Conservation (phyloP, 2,329 filamentous ascomycete genomes). For the Penicillium nordicum region DNA sequence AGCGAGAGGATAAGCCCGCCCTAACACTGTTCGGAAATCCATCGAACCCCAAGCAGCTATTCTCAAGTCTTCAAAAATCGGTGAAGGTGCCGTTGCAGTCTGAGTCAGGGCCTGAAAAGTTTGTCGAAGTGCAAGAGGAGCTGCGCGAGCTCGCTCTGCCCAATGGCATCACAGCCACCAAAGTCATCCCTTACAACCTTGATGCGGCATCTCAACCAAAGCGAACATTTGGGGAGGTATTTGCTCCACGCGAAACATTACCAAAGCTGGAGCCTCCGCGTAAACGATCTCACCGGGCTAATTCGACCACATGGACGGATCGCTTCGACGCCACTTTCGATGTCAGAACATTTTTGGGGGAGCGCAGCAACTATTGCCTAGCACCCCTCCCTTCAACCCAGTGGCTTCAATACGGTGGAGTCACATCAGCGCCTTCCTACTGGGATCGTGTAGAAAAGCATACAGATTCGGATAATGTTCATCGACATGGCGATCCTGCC, state of each 20-base stretch:
- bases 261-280: constrained; percentile 42
- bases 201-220: constrained; percentile 30
- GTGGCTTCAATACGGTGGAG: constrained; percentile 45
- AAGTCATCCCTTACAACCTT: constrained; percentile 55
- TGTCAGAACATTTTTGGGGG: constrained; percentile 32
- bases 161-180: constrained; percentile 68
- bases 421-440: constrained; percentile 37
- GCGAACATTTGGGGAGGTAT: constrained; percentile 46
- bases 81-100: constrained; percentile 35
- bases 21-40: constrained; percentile 75
- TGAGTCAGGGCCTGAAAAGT: constrained; percentile 34
- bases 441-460: constrained; percentile 39
- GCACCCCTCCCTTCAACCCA: constrained; percentile 39
- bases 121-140: constrained; percentile 45
- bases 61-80: constrained; percentile 72
- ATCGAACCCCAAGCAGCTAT: constrained; percentile 71
- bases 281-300: constrained; percentile 34
- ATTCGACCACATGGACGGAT: constrained; percentile 39
- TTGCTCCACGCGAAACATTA: constrained; percentile 39
- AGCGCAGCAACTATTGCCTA: constrained; percentile 41
- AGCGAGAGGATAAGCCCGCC: constrained; percentile 55
- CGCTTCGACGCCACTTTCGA: constrained; percentile 40
- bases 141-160: constrained; percentile 67
- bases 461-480: constrained; percentile 21
- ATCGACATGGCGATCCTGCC: constrained; percentile 27